Conservation (phyloP, 306 rosid genomes). For the Rosa rugosa region DNA sequence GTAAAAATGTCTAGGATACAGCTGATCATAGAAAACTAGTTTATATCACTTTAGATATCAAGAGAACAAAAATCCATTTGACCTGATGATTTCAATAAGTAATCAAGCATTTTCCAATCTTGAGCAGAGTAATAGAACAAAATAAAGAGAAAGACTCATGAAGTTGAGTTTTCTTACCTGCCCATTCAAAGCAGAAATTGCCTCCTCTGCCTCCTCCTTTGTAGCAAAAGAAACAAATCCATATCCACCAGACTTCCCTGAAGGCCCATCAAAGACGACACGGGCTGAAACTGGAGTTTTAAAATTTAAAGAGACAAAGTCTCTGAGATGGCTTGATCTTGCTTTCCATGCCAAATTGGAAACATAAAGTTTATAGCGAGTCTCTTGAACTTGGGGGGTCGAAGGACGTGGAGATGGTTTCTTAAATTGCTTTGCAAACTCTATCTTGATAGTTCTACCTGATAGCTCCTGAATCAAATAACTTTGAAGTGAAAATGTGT, state of each 20-base stretch:
- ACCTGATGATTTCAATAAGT: neutral
- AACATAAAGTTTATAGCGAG: slow-evolving; percentile 58
- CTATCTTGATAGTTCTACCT: slow-evolving; percentile 66
- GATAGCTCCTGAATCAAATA: slow-evolving; percentile 57
- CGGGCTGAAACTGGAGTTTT: slow-evolving; percentile 73
- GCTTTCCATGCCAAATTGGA: slow-evolving; percentile 85
- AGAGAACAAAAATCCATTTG: neutral
- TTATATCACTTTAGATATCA: neutral
- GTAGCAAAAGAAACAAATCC: slow-evolving; percentile 81
- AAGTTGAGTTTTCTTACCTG: slow-evolving; percentile 48
- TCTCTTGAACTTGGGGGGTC: slow-evolving; percentile 47
- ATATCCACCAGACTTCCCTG: slow-evolving; percentile 72
- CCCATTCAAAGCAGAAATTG: slow-evolving; percentile 71
- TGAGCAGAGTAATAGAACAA: slow-evolving; percentile 18
- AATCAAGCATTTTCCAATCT: neutral
- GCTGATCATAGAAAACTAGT: neutral
- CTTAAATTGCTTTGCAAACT: slow-evolving; percentile 66
- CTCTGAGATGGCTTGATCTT: slow-evolving; percentile 73
- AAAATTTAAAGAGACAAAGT: slow-evolving; percentile 58
- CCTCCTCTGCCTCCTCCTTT: slow-evolving; percentile 77
- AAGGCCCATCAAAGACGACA: slow-evolving; percentile 69
- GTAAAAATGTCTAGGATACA: neutral
- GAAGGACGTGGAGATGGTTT: slow-evolving; percentile 64
- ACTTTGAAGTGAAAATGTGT: neutral
- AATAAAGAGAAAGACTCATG: slow-evolving; percentile 3